These are phyloP conservation scores for Trichoderma asperelloides DNA, from an alignment of 495 filamentous ascomycete species.

Conservation along the genomic window DNA sequence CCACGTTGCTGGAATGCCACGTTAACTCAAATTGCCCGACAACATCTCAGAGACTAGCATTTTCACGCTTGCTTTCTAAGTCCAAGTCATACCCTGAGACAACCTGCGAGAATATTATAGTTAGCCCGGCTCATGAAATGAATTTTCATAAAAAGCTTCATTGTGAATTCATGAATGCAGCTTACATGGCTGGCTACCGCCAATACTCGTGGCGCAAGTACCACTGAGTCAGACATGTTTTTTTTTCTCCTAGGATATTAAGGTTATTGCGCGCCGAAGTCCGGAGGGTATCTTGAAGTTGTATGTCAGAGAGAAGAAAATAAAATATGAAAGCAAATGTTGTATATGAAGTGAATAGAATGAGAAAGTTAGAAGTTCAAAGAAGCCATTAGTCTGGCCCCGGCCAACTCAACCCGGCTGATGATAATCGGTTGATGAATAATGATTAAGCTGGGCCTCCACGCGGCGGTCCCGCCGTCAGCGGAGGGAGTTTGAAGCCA, in stretches of 20 bases:
- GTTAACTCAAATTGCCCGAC: background rate
- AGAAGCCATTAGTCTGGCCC: background rate
- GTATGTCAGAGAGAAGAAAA: background rate
- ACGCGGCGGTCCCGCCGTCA: background rate
- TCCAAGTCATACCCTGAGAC: constrained; percentile 54
- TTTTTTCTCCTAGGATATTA: background rate
- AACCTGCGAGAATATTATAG: constrained; percentile 41
- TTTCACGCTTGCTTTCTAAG: constrained; percentile 1
- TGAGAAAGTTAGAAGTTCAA: background rate
- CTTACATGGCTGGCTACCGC: constrained; percentile 97
- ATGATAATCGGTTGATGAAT: background rate
- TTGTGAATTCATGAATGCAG: constrained; percentile 3
- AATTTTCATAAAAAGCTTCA: background rate
- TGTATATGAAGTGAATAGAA: background rate
- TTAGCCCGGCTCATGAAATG: constrained; percentile 1
- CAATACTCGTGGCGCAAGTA: constrained; percentile 45
- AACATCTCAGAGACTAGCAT: background rate
- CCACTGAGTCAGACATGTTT: background rate
- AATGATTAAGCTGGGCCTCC: background rate
- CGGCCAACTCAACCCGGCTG: background rate
- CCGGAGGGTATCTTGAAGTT: background rate
- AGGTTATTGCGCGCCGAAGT: background rate
- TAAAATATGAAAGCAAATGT: background rate
- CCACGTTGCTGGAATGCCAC: constrained; percentile 69
- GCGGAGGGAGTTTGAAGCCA: background rate